A percentile compares a stretch with the other conserved stretches of the same genome.
phyloP scores from a whole-genome alignment of 352 stramenopile genomes.

The Globisporangium abappressorium region DNA sequence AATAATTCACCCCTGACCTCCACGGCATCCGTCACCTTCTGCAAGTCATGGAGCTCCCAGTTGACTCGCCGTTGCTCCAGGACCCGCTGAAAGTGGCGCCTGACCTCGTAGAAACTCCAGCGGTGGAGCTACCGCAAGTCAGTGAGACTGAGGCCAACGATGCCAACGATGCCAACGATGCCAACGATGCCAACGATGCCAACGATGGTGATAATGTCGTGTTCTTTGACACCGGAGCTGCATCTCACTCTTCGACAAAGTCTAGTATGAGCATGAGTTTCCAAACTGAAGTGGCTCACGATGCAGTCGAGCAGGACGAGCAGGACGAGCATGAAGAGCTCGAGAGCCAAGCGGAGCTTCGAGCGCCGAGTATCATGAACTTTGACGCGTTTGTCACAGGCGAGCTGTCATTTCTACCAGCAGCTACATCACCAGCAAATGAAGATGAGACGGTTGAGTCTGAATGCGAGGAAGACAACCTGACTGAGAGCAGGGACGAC shows the following conservation, averaged over 20 bases:
- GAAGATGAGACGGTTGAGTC: background rate
- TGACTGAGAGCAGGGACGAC: constrained; percentile 2
- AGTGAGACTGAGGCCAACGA: background rate
- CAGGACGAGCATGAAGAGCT: background rate
- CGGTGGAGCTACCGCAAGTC: background rate
- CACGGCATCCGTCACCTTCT: background rate
- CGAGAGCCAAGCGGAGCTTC: background rate
- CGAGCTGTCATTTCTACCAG: background rate
- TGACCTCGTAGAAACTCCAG: background rate
- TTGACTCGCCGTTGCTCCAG: background rate
- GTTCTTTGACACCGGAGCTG: background rate
- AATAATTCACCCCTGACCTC: background rate
- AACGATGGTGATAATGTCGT: background rate
- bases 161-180: too few relatives aligned
- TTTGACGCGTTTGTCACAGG: constrained; percentile 20
- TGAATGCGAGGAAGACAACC: constrained; percentile 1
- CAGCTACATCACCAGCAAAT: background rate
- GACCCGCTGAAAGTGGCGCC: background rate
- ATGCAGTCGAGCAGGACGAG: background rate
- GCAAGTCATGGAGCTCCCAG: background rate
- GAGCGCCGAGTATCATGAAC: constrained; percentile 13
- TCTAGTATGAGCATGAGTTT: background rate
- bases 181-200: too few relatives aligned
- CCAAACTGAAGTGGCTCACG: background rate
- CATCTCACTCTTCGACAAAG: background rate